These are phyloP conservation scores for maize (Zea mays) DNA, from an alignment of 176 grass and related monocot genomes.

Conservation along the genomic window Zm-B73-REFERENCE-NAM-5.0 NC_050101.1:153640501-153641000, in stretches of 20 bases:
- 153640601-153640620: conserved; percentile 80
- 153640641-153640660: conserved; percentile 84
- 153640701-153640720: conserved; percentile 86
- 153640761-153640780: conserved; percentile 45
- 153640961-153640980: neutral
- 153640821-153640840: conserved; percentile 57
- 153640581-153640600: conserved; percentile 87
- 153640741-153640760: conserved; percentile 36
- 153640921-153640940: neutral
- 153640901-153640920: neutral
- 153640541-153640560: conserved; percentile 88
- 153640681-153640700: conserved; percentile 85
- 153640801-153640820: conserved; percentile 43
- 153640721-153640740: conserved; percentile 42
- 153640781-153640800: conserved; percentile 57
- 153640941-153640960: neutral
- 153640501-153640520: conserved; percentile 84
- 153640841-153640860: conserved; percentile 27
- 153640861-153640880: conserved; percentile 41
- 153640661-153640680: conserved; percentile 86
- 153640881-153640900: conserved; percentile 6
- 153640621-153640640: conserved; percentile 83
- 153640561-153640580: conserved; percentile 74
- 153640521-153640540: conserved; percentile 83
- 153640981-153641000: neutral